Percentiles rank a stretch among this genome's conserved stretches.
These are phyloP conservation scores for Ormosia emarginata DNA, from an alignment of 306 rosid species.

Conservation along the genomic window DNA sequence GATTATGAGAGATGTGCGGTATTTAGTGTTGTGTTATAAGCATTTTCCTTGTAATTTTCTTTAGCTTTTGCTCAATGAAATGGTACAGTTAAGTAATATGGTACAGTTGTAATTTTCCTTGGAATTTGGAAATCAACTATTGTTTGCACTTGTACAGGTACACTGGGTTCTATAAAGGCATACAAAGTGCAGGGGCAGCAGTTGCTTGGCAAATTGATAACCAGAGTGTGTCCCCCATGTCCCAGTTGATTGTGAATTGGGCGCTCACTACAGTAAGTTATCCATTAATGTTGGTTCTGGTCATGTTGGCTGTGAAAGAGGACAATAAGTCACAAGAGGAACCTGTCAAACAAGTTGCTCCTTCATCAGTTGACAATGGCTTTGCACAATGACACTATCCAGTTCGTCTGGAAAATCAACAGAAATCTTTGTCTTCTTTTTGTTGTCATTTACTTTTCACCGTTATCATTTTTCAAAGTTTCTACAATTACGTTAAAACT, in stretches of 20 bases:
- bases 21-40: no score
- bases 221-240: slow-evolving; percentile 42
- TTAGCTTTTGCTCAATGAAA: not conserved
- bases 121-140: not conserved
- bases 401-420: not conserved
- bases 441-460: not conserved
- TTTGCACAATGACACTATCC: not conserved
- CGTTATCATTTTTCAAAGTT: not conserved
- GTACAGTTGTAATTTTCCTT: not conserved
- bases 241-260: slow-evolving; percentile 72
- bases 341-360: slow-evolving; percentile 27
- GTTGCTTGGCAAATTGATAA: slow-evolving; percentile 93
- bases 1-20: not conserved
- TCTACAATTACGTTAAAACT: not conserved
- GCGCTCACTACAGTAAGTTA: slow-evolving; percentile 58
- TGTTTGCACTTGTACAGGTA: slow-evolving; percentile 46
- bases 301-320: slow-evolving; percentile 69
- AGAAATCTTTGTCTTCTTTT: slow-evolving; percentile 4
- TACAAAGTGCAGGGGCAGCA: slow-evolving; percentile 97
- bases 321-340: slow-evolving; percentile 28
- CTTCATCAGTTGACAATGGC: slow-evolving; percentile 17
- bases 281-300: slow-evolving; percentile 59
- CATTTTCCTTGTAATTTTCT: no score
- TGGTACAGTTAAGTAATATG: not conserved
- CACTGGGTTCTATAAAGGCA: slow-evolving; percentile 80